These are phyloP conservation scores for Venturia aucupariae DNA, from an alignment of 2,329 filamentous ascomycete species.

Conservation along the genomic window DNA sequence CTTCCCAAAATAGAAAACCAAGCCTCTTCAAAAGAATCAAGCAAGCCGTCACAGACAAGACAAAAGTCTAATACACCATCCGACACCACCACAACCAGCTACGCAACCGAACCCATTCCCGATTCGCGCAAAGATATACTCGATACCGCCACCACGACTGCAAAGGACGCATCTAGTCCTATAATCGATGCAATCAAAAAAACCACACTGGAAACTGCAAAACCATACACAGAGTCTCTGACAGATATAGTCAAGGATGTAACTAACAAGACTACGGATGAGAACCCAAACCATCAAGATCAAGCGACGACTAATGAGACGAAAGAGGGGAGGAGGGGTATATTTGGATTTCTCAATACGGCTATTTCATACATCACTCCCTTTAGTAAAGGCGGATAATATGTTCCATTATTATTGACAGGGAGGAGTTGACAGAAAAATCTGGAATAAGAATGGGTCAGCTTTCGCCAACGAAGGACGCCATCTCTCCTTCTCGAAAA, in stretches of 20 bases:
- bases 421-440: too few species aligned
- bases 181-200: neutral
- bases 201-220: neutral
- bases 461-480: too few species aligned
- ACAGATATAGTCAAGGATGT: neutral
- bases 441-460: too few species aligned
- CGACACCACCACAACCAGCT: neutral
- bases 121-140: neutral
- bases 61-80: neutral
- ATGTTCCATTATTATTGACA: neutral
- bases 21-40: constrained; percentile 1
- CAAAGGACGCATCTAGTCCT: neutral
- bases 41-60: constrained; percentile 1
- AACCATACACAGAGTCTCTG: neutral
- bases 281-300: neutral
- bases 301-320: neutral
- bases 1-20: neutral
- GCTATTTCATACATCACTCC: neutral
- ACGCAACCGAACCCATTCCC: neutral
- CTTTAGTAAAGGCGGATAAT: neutral
- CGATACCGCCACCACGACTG: neutral
- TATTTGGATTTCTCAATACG: neutral
- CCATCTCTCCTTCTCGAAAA: too few species aligned
- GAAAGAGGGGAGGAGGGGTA: neutral
- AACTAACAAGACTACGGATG: neutral